Evolutionary conservation across 2,329 filamentous ascomycete species (phyloP).

Genomic region (Calonectria pseudoturangicola): DNA sequence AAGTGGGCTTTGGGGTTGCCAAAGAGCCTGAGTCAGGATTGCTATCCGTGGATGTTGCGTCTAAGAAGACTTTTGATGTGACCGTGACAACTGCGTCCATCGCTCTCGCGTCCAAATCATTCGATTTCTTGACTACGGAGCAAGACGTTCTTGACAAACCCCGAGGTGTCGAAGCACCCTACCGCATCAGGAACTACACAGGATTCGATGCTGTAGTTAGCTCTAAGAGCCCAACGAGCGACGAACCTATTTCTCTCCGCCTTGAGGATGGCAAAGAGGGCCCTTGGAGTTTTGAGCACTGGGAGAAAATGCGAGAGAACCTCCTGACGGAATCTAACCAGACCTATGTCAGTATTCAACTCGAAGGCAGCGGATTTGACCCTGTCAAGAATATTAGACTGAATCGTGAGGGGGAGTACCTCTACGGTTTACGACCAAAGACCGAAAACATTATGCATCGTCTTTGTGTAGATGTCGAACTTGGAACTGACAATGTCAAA

Average conservation of each 20-base stretch:
- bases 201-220: conserved; percentile 92
- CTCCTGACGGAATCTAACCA: conserved; percentile 88
- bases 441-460: conserved; percentile 90
- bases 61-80: conserved; percentile 92
- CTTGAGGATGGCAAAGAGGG: conserved; percentile 92
- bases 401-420: conserved; percentile 93
- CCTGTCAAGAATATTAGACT: conserved; percentile 90
- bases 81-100: conserved; percentile 96
- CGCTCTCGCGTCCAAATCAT: conserved; percentile 92
- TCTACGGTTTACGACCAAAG: conserved; percentile 92
- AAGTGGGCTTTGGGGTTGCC: conserved; percentile 91
- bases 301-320: conserved; percentile 96
- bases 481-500: conserved; percentile 97
- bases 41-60: conserved; percentile 89
- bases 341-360: conserved; percentile 85
- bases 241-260: conserved; percentile 83
- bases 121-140: conserved; percentile 91
- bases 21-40: conserved; percentile 85
- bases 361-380: conserved; percentile 97
- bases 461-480: conserved; percentile 91
- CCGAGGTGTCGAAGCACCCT: conserved; percentile 91
- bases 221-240: conserved; percentile 80
- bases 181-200: conserved; percentile 95
- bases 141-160: conserved; percentile 93
- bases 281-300: conserved; percentile 97